phyloP scores from a whole-genome alignment of 176 grass and related monocot genomes.

The Metroxylon sagu region DNA sequence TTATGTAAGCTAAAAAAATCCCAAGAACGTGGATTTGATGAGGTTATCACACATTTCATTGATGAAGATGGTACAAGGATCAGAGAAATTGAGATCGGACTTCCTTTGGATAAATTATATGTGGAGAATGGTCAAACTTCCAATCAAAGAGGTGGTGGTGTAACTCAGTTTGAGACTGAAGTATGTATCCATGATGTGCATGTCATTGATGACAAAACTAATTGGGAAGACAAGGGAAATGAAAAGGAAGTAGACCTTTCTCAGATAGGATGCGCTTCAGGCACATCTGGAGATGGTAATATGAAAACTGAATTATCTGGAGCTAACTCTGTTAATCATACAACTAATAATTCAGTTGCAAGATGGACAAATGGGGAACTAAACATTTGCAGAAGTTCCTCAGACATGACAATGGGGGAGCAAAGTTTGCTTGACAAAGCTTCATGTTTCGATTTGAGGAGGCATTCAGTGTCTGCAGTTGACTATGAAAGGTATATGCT shows the following conservation, averaged over 20 bases:
- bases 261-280: background rate
- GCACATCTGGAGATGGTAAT: conserved; percentile 3
- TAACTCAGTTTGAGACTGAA: background rate
- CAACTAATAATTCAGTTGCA: background rate
- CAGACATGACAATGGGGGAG: conserved; percentile 1
- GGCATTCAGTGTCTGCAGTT: conserved; percentile 22
- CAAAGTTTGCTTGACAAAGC: conserved; percentile 27
- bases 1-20: no score
- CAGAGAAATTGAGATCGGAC: conserved; percentile 23
- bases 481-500: conserved; percentile 41
- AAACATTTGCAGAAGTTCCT: background rate
- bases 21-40: conserved; percentile 2
- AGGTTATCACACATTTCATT: background rate
- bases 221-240: conserved; percentile 11
- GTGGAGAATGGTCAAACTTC: conserved; percentile 1
- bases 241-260: conserved; percentile 18
- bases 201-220: conserved; percentile 57
- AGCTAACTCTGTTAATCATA: background rate
- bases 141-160: conserved; percentile 27
- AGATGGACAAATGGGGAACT: no score
- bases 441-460: conserved; percentile 29
- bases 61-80: conserved; percentile 13
- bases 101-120: conserved; percentile 30
- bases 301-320: background rate
- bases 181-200: conserved; percentile 17